Percentiles rank a stretch among this genome's conserved stretches.
Conservation (phyloP, 2,329 filamentous ascomycete genomes). For the Diaporthe nobilis region DNA sequence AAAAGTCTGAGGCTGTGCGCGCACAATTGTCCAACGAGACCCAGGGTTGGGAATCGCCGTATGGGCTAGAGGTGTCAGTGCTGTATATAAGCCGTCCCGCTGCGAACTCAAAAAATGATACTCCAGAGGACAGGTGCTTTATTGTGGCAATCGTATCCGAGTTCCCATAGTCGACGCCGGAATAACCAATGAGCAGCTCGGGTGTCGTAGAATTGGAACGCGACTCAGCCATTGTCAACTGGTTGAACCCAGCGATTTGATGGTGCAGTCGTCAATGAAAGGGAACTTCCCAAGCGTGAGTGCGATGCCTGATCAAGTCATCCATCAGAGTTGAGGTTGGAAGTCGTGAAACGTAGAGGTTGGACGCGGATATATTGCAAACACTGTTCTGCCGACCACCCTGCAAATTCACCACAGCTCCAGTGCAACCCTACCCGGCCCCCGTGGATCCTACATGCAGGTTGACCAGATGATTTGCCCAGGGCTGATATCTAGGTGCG, state of each 20-base stretch:
- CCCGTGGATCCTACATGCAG: not conserved
- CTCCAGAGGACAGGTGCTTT: not conserved
- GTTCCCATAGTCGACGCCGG: not conserved
- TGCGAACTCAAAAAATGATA: not conserved
- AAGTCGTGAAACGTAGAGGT: not conserved
- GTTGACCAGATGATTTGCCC: not conserved
- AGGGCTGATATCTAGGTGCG: not conserved
- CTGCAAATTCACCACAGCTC: not conserved
- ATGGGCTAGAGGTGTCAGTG: not conserved
- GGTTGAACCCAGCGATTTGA: not conserved
- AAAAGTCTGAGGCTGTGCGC: not conserved
- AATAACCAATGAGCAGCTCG: not conserved
- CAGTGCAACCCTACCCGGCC: not conserved
- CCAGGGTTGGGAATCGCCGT: not conserved
- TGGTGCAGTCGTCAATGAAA: not conserved
- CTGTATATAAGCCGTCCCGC: not conserved
- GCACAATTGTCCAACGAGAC: not conserved
- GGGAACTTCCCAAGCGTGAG: not conserved
- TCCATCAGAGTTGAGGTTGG: not conserved
- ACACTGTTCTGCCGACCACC: not conserved
- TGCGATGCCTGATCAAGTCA: not conserved
- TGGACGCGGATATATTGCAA: not conserved
- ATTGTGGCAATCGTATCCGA: conserved; percentile 3
- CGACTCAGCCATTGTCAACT: not conserved
- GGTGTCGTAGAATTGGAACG: not conserved